A percentile compares a stretch with the other conserved stretches of the same genome.
Evolutionary conservation across 2,329 filamentous ascomycete species (phyloP).

Genomic region (Ascochyta pisi): DNA sequence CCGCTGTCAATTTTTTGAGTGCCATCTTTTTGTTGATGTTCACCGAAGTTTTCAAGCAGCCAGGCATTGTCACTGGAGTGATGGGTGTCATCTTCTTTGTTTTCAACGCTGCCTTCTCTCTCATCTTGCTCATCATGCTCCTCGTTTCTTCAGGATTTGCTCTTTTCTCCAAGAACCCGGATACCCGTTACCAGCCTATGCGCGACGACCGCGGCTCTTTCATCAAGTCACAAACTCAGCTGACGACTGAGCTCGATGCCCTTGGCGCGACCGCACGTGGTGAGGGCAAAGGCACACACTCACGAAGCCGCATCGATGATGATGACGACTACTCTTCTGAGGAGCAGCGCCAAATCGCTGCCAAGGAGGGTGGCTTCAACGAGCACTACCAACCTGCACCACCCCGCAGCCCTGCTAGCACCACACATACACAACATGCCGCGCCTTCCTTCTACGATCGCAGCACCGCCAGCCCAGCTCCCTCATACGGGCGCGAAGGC

Average conservation of each 20-base stretch:
- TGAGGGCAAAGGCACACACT: constrained; percentile 62
- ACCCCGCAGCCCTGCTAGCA: constrained; percentile 56
- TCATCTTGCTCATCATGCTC: constrained; percentile 83
- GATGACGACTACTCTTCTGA: constrained; percentile 70
- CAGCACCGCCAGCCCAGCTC: constrained; percentile 36
- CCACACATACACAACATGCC: constrained; percentile 13
- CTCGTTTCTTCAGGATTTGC: constrained; percentile 78
- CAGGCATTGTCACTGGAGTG: constrained; percentile 81
- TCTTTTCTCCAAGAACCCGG: constrained; percentile 90
- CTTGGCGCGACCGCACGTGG: constrained; percentile 87
- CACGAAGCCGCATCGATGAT: constrained; percentile 70
- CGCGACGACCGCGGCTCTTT: constrained; percentile 94
- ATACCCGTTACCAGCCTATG: constrained; percentile 95
- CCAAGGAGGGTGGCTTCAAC: constrained; percentile 49
- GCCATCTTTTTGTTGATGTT: constrained; percentile 89
- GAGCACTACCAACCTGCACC: constrained; percentile 51
- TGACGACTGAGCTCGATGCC: constrained; percentile 89
- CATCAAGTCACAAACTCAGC: constrained; percentile 91
- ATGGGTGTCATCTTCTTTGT: constrained; percentile 91
- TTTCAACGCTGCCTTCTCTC: constrained; percentile 81
- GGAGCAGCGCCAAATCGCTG: constrained; percentile 37
- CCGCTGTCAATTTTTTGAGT: constrained; percentile 88
- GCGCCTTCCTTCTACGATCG: constrained; percentile 46
- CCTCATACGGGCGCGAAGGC: constrained; percentile 22
- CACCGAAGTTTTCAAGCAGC: constrained; percentile 83